These are phyloP conservation scores for Aspergillus carlsbadensis DNA, from an alignment of 495 filamentous ascomycete genomes.

Conservation along the genomic window DNA sequence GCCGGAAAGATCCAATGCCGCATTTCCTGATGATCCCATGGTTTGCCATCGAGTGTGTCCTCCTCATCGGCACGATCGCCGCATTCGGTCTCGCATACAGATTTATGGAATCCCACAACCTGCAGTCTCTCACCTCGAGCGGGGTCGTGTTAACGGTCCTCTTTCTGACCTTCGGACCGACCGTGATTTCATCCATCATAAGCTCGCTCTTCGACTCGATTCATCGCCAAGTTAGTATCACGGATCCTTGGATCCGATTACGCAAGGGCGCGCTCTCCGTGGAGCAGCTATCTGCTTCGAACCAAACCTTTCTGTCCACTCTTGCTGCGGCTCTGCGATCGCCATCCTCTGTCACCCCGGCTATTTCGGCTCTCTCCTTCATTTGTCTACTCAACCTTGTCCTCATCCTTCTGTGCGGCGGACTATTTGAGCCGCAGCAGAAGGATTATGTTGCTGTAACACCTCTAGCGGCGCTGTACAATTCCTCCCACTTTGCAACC, in stretches of 20 bases:
- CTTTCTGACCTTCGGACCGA: constrained; percentile 23
- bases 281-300: constrained; percentile 11
- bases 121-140: too few species aligned
- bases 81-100: constrained; percentile 17
- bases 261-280: constrained; percentile 13
- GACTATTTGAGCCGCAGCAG: constrained; percentile 23
- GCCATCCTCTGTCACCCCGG: constrained; percentile 8
- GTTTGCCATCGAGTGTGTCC: constrained; percentile 22
- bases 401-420: constrained; percentile 21
- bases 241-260: constrained; percentile 27
- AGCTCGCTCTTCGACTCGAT: constrained; percentile 23
- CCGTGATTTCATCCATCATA: constrained; percentile 25
- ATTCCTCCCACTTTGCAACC: too few species aligned
- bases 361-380: neutral
- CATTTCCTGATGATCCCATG: constrained; percentile 27
- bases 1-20: constrained; percentile 18
- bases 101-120: constrained; percentile 12
- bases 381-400: constrained; percentile 12
- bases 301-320: constrained; percentile 13
- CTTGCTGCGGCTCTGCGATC: constrained; percentile 4
- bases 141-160: too few species aligned
- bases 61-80: constrained; percentile 13
- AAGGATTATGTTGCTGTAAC: constrained; percentile 6
- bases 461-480: neutral
- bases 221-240: constrained; percentile 20